phyloP scores from a whole-genome alignment of 805 yeast genomes.

The Lipomyces oligophaga region DNA sequence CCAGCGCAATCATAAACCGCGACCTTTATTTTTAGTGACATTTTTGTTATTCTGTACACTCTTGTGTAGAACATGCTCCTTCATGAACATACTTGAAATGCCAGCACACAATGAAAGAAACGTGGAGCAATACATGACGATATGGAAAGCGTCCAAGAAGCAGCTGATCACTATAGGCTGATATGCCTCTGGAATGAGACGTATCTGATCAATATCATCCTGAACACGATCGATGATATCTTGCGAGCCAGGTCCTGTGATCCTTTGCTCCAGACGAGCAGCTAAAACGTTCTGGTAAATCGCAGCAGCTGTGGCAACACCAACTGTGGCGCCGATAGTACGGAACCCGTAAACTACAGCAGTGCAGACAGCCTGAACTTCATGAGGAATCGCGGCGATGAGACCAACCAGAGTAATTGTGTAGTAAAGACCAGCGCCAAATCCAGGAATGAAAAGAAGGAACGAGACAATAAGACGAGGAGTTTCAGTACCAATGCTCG shows the following conservation, averaged over 20 bases:
- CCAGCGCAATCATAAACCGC: too few relatives aligned
- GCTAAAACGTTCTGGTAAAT: slow-evolving; percentile 48
- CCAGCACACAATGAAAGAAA: slow-evolving; percentile 21
- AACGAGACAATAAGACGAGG: slow-evolving; percentile 39
- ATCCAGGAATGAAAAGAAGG: slow-evolving; percentile 49
- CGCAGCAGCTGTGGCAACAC: slow-evolving; percentile 62
- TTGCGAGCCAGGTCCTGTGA: slow-evolving; percentile 26
- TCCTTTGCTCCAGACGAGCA: slow-evolving; percentile 25
- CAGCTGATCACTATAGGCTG: slow-evolving; percentile 11
- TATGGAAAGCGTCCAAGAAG: slow-evolving; percentile 21
- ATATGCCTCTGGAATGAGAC: slow-evolving; percentile 13
- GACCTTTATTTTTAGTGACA: too few relatives aligned
- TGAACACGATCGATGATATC: slow-evolving; percentile 22
- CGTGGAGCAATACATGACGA: slow-evolving; percentile 21
- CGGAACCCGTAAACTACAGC: slow-evolving; percentile 85
- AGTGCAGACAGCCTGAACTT: slow-evolving; percentile 77
- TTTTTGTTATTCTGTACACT: too few relatives aligned
- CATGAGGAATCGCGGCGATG: slow-evolving; percentile 66
- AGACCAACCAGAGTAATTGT: slow-evolving; percentile 71
- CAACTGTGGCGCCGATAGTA: slow-evolving; percentile 77
- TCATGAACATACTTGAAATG: slow-evolving; percentile 20
- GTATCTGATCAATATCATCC: slow-evolving; percentile 22
- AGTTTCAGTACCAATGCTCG: slow-evolving; percentile 25
- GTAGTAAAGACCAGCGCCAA: slow-evolving; percentile 61
- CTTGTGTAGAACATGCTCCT: slow-evolving; percentile 23